Evolutionary conservation across 805 yeast species (phyloP).

Genomic region (Suhomyces sp.): DNA sequence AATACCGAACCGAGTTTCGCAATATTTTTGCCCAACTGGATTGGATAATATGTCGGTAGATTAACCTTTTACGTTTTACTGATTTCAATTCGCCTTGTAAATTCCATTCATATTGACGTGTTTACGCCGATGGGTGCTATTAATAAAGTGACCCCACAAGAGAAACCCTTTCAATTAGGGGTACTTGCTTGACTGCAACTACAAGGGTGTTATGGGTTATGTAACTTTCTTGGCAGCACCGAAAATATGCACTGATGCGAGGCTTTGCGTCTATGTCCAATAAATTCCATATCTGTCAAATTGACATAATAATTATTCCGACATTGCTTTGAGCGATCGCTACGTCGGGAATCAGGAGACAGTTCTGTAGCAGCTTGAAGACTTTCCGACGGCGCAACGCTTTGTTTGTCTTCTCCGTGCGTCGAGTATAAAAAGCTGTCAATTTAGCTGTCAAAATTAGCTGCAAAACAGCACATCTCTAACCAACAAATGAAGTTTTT

Average conservation of each 20-base stretch:
- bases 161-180: background rate
- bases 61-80: too few species aligned
- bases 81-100: too few species aligned
- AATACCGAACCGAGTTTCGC: too few species aligned
- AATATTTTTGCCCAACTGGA: too few species aligned
- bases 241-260: too few species aligned
- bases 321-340: background rate
- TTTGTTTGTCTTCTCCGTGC: background rate
- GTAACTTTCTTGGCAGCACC: too few species aligned
- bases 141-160: background rate
- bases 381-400: background rate
- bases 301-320: background rate
- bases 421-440: background rate
- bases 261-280: too few species aligned
- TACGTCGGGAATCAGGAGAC: background rate
- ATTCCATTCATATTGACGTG: background rate
- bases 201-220: too few species aligned
- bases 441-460: background rate
- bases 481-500: background rate
- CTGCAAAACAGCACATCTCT: background rate
- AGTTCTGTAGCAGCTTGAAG: too few species aligned
- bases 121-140: background rate
- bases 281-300: background rate
- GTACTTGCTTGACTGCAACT: too few species aligned
- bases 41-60: too few species aligned